Evolutionary conservation across 139 green algal species (phyloP).

Genomic region (Microglena sp.): DNA sequence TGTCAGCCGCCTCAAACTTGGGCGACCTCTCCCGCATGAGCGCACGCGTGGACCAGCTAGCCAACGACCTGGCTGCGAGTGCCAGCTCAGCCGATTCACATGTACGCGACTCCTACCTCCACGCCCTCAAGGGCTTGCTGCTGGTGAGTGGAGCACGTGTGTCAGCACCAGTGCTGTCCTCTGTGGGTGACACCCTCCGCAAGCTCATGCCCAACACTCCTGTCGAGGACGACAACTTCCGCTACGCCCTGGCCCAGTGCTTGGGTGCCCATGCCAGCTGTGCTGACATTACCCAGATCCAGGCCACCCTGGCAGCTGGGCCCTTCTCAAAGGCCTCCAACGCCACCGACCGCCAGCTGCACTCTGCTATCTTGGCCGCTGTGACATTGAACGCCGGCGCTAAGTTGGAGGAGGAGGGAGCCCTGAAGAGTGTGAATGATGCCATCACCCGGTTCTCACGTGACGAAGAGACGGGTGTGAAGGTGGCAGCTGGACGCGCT

Average conservation of each 20-base stretch:
- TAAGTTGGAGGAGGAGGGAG: constrained; percentile 6
- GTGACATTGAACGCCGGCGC: background rate
- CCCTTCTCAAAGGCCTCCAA: background rate
- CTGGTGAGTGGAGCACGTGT: constrained; percentile 45
- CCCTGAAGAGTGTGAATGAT: constrained; percentile 22
- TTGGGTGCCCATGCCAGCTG: constrained; percentile 19
- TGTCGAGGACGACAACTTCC: constrained; percentile 9
- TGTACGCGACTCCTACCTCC: constrained; percentile 49
- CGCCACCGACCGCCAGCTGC: constrained; percentile 1
- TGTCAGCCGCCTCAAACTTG: constrained; percentile 66
- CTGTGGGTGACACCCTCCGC: constrained; percentile 27
- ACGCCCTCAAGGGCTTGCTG: constrained; percentile 56
- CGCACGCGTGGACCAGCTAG: constrained; percentile 69
- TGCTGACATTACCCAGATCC: background rate
- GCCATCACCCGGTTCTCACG: constrained; percentile 12
- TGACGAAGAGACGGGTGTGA: constrained; percentile 38
- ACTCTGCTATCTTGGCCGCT: background rate
- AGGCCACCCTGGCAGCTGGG: background rate
- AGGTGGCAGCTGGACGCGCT: constrained; percentile 41
- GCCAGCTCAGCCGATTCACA: constrained; percentile 26
- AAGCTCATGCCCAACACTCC: constrained; percentile 1
- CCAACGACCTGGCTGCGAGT: constrained; percentile 35
- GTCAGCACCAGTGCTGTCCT: constrained; percentile 33
- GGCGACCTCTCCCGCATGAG: constrained; percentile 62
- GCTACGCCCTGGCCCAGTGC: constrained; percentile 8